A percentile compares a stretch with the other conserved stretches of the same genome.
Conservation (phyloP, 2,329 filamentous ascomycete species). For the Didymella pomorum region DNA sequence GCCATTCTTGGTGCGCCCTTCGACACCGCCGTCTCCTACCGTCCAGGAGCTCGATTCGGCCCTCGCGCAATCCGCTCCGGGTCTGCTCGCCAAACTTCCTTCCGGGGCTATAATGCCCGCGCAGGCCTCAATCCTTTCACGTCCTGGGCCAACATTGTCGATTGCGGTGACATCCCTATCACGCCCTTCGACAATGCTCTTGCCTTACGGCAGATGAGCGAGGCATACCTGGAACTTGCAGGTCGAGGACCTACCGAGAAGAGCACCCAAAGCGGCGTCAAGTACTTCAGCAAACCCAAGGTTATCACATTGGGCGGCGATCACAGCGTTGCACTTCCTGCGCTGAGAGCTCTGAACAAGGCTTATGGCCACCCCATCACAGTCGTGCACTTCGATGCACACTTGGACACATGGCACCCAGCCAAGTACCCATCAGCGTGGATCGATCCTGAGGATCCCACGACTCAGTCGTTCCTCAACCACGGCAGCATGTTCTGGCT, state of each 20-base stretch:
- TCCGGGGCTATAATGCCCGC: conserved; percentile 82
- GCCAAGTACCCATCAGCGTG: conserved; percentile 81
- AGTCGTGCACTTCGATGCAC: conserved; percentile 64
- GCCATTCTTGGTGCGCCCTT: conserved; percentile 60
- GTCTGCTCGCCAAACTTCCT: conserved; percentile 79
- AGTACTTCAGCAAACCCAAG: conserved; percentile 56
- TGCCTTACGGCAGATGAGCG: conserved; percentile 83
- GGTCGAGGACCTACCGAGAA: conserved; percentile 52
- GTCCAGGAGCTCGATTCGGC: conserved; percentile 71
- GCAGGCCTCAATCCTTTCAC: conserved; percentile 84
- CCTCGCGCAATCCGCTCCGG: conserved; percentile 87
- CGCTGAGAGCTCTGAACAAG: conserved; percentile 58
- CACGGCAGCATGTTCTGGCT: conserved; percentile 95
- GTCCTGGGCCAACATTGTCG: conserved; percentile 79
- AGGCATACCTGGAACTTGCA: conserved; percentile 76
- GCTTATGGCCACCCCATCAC: conserved; percentile 56
- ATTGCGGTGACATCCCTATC: conserved; percentile 91
- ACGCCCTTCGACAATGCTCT: conserved; percentile 86
- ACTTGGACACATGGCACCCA: conserved; percentile 88
- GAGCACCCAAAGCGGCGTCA: conserved; percentile 48
- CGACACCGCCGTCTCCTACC: conserved; percentile 59
- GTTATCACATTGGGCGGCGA: conserved; percentile 60
- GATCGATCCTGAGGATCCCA: conserved; percentile 60
- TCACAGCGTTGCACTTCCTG: conserved; percentile 60
- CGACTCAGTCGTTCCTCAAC: conserved; percentile 77